Evolutionary conservation across 1,284 basidiomycete species (phyloP).

Genomic region (Sporisorium iseilematis-ciliati): DNA sequence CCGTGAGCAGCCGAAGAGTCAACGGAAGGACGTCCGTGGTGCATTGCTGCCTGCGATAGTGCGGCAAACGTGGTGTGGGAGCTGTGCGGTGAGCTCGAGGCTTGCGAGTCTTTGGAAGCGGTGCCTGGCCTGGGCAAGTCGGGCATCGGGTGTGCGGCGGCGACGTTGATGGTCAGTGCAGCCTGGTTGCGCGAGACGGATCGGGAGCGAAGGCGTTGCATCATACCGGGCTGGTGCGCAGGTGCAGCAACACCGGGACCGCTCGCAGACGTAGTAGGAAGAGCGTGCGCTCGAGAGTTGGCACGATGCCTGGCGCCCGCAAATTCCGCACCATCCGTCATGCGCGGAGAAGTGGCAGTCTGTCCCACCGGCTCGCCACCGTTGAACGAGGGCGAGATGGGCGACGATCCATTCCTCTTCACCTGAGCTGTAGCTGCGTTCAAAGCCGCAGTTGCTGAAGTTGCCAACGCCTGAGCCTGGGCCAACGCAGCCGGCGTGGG

Average conservation of each 20-base stretch:
- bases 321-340: slow-evolving; percentile 14
- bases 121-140: slow-evolving; percentile 36
- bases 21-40: slow-evolving; percentile 25
- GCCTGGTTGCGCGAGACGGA: slow-evolving; percentile 33
- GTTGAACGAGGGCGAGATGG: slow-evolving; percentile 31
- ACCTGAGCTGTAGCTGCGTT: slow-evolving; percentile 41
- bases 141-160: slow-evolving; percentile 38
- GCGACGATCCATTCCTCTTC: slow-evolving; percentile 23
- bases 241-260: neutral
- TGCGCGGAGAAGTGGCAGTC: slow-evolving; percentile 18
- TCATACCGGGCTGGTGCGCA: slow-evolving; percentile 30
- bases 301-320: slow-evolving; percentile 18
- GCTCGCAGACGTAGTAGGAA: slow-evolving; percentile 17
- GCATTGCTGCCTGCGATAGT: slow-evolving; percentile 25
- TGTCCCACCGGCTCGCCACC: slow-evolving; percentile 24
- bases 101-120: slow-evolving; percentile 46
- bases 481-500: slow-evolving; percentile 36
- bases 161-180: slow-evolving; percentile 38
- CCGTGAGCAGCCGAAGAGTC: slow-evolving; percentile 5
- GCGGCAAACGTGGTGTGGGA: slow-evolving; percentile 33
- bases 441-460: slow-evolving; percentile 42
- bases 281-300: slow-evolving; percentile 18
- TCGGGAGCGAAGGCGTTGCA: slow-evolving; percentile 33
- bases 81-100: slow-evolving; percentile 36
- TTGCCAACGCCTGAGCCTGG: slow-evolving; percentile 47